phyloP scores from a whole-genome alignment of 2,329 filamentous ascomycete genomes.

The Diplodia mutila region DNA sequence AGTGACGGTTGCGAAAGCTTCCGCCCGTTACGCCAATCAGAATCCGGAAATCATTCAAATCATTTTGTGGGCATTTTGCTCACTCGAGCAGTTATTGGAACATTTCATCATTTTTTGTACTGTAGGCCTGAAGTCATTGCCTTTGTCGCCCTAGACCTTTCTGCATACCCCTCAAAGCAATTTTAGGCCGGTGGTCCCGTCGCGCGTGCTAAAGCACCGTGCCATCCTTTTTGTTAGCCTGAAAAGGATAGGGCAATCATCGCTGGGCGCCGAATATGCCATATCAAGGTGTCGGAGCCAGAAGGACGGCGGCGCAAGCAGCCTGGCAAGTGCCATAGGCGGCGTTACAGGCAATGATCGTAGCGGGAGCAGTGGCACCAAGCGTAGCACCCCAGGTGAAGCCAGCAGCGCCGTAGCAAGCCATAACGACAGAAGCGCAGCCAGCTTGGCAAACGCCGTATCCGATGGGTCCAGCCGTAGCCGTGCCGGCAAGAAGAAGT shows the following conservation, averaged over 20 bases:
- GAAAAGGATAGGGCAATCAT: background rate
- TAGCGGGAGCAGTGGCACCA: slow-evolving; percentile 45
- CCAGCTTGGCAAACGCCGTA: slow-evolving; percentile 56
- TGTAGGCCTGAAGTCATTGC: background rate
- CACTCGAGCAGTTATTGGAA: no score
- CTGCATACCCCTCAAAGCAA: background rate
- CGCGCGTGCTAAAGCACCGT: background rate
- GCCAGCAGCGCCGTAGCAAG: slow-evolving; percentile 53
- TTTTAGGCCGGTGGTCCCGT: background rate
- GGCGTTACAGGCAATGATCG: slow-evolving; percentile 51
- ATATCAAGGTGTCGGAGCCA: slow-evolving; percentile 41
- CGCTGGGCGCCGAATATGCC: background rate
- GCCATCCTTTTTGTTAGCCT: background rate
- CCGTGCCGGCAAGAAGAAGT: background rate
- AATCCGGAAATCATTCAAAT: no score
- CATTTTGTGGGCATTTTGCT: no score
- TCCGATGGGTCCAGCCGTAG: slow-evolving; percentile 38
- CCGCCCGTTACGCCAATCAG: no score
- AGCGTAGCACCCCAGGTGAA: slow-evolving; percentile 48
- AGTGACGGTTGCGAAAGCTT: no score
- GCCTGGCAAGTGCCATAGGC: slow-evolving; percentile 53
- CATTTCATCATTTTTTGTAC: background rate
- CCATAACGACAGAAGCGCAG: slow-evolving; percentile 50
- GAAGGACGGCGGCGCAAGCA: slow-evolving; percentile 45
- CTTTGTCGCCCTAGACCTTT: background rate